These are phyloP conservation scores for Fusarium goolgardi DNA, from an alignment of 2,329 filamentous ascomycete species.

Conservation along the genomic window DNA sequence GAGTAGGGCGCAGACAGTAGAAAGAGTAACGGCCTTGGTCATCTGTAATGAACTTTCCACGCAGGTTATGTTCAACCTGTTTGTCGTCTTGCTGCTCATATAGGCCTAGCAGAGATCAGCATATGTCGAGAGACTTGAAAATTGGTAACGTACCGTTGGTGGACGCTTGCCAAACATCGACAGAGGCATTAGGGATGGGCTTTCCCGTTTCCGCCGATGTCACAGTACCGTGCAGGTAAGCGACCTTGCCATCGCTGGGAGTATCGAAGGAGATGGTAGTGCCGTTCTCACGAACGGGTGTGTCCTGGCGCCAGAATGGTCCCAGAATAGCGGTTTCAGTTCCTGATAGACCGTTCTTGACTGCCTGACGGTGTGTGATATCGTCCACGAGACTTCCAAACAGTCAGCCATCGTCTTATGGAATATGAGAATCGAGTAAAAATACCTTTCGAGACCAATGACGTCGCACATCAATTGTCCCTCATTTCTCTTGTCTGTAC, in stretches of 20 bases:
- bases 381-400: conserved; percentile 74
- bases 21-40: conserved; percentile 71
- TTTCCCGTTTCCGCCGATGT: conserved; percentile 68
- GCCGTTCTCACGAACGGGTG: conserved; percentile 77
- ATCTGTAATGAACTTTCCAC: conserved; percentile 77
- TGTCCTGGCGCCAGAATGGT: conserved; percentile 83
- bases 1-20: conserved; percentile 70
- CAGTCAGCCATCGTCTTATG: not conserved
- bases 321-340: conserved; percentile 85
- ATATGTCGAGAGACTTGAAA: fast-evolving
- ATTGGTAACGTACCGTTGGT: conserved; percentile 67
- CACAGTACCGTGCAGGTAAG: conserved; percentile 72
- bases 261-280: conserved; percentile 70
- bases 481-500: conserved; percentile 76
- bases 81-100: conserved; percentile 79
- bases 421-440: not conserved
- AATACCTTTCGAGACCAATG: conserved; percentile 75
- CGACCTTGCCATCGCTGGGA: conserved; percentile 62
- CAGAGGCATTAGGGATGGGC: conserved; percentile 71
- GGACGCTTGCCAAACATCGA: conserved; percentile 85
- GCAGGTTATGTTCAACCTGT: conserved; percentile 78
- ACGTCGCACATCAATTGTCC: conserved; percentile 78
- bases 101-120: conserved; percentile 48
- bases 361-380: conserved; percentile 74
- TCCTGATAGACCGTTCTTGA: conserved; percentile 57